phyloP scores from a whole-genome alignment of 2,329 filamentous ascomycete genomes.

The Neoascochyta sp. region DNA sequence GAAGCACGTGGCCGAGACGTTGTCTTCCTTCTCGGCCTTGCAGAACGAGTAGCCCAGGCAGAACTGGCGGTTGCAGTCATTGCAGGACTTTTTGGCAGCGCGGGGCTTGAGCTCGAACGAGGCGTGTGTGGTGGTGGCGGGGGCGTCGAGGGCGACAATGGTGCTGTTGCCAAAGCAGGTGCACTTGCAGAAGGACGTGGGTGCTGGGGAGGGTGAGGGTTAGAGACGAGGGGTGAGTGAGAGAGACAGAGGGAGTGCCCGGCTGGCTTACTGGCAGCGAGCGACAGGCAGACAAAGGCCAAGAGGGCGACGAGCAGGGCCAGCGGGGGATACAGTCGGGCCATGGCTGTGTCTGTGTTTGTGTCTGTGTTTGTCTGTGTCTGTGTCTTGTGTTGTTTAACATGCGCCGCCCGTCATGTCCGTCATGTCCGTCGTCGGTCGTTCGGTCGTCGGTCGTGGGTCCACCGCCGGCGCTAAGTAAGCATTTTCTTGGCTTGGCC shows the following conservation, averaged over 20 bases:
- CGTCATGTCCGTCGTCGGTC: no score
- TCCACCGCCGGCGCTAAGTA: no score
- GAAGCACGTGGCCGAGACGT: constrained; percentile 64
- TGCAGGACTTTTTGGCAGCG: constrained; percentile 51
- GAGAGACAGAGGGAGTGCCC: background rate
- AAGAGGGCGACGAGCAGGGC: constrained; percentile 31
- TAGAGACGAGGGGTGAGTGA: background rate
- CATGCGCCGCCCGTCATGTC: no score
- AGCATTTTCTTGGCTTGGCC: no score
- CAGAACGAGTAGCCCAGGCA: constrained; percentile 62
- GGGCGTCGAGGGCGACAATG: constrained; percentile 60
- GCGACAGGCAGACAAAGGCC: constrained; percentile 36
- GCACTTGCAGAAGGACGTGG: constrained; percentile 68
- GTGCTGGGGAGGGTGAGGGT: constrained; percentile 35
- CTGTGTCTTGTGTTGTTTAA: no score
- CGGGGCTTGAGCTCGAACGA: constrained; percentile 22
- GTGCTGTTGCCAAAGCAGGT: constrained; percentile 66
- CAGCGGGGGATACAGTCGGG: no score
- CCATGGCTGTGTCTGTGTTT: no score
- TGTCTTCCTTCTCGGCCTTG: constrained; percentile 58
- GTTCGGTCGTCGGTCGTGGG: no score
- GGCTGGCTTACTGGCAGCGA: constrained; percentile 46
- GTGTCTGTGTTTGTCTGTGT: no score
- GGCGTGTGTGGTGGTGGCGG: constrained; percentile 26
- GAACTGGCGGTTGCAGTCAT: constrained; percentile 65